Percentiles rank a stretch among this genome's conserved stretches.
phyloP scores from a whole-genome alignment of 2,329 filamentous ascomycete species.

The Bipolaris cookei region DNA sequence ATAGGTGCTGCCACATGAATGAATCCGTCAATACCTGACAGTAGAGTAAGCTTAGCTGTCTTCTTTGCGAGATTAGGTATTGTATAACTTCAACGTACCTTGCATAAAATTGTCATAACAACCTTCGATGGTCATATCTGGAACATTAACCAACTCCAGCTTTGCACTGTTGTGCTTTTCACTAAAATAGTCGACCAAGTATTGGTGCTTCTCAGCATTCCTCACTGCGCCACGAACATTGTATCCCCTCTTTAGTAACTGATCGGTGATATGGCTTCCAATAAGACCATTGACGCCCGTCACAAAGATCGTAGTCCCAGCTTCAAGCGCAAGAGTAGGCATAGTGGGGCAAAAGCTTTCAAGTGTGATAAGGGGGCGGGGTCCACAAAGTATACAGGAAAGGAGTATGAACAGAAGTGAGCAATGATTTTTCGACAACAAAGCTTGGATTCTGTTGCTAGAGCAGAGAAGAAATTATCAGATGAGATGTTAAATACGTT shows the following conservation, averaged over 20 bases:
- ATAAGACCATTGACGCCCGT: constrained; percentile 48
- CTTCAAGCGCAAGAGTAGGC: constrained; percentile 25
- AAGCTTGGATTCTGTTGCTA: neutral
- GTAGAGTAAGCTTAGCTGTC: neutral
- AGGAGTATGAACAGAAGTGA: constrained; percentile 8
- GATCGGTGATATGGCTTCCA: constrained; percentile 41
- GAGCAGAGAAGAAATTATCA: neutral
- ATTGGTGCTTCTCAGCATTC: constrained; percentile 36
- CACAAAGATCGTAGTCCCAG: constrained; percentile 41
- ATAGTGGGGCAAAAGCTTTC: constrained; percentile 12
- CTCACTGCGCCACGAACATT: constrained; percentile 46
- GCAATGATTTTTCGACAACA: neutral
- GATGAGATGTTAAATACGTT: constrained; percentile 1
- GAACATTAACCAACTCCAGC: constrained; percentile 40
- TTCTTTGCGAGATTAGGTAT: neutral
- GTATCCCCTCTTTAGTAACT: constrained; percentile 41
- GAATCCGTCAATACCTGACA: constrained; percentile 47
- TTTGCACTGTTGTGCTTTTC: constrained; percentile 28
- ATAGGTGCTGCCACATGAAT: constrained; percentile 56
- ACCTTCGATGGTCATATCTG: constrained; percentile 35
- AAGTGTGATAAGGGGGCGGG: neutral
- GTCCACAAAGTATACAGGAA: constrained; percentile 9
- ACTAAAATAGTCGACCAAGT: constrained; percentile 41
- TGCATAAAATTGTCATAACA: constrained; percentile 38
- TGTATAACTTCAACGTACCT: constrained; percentile 24